phyloP scores from a whole-genome alignment of 1,139 yeast species.

The Scheffersomyces quercinus region DNA sequence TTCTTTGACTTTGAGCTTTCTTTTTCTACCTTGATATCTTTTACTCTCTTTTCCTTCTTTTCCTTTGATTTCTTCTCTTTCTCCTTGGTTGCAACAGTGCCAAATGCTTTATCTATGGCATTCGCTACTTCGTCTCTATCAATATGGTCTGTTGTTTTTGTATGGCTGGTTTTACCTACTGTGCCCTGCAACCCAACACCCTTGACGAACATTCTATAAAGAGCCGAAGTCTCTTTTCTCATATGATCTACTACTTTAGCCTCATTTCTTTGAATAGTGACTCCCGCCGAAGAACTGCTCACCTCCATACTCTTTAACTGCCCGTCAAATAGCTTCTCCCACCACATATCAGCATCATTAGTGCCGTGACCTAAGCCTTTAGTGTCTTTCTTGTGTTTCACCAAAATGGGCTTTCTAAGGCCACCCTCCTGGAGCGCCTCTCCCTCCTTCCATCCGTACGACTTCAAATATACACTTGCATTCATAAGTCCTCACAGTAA shows the following conservation, averaged over 20 bases:
- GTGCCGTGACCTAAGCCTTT: slow-evolving; percentile 83
- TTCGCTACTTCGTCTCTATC: slow-evolving; percentile 15
- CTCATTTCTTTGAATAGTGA: slow-evolving; percentile 46
- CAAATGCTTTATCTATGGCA: slow-evolving; percentile 10
- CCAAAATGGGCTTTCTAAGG: slow-evolving; percentile 78
- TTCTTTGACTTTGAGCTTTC: slow-evolving; percentile 5
- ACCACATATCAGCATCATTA: slow-evolving; percentile 85
- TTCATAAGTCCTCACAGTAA: slow-evolving; percentile 50
- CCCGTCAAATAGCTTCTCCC: slow-evolving; percentile 95
- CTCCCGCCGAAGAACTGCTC: slow-evolving; percentile 23
- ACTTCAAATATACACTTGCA: slow-evolving; percentile 67
- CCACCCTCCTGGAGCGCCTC: slow-evolving; percentile 82
- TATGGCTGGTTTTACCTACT: slow-evolving; percentile 41
- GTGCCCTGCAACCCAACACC: slow-evolving; percentile 88
- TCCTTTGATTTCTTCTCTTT: slow-evolving; percentile 6
- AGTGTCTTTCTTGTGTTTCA: slow-evolving; percentile 85
- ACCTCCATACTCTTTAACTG: slow-evolving; percentile 81
- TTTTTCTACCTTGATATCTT: slow-evolving; percentile 6
- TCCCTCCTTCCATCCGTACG: slow-evolving; percentile 92
- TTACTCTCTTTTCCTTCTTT: slow-evolving; percentile 6
- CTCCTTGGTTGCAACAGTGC: slow-evolving; percentile 7
- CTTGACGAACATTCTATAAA: slow-evolving; percentile 74
- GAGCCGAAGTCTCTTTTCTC: slow-evolving; percentile 55
- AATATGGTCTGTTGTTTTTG: slow-evolving; percentile 10
- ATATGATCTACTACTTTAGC: slow-evolving; percentile 37